Evolutionary conservation across 768 basidiomycete species (phyloP), one percentile per base, ranked within the genome.

Genomic region (Mycena crocata): DNA sequence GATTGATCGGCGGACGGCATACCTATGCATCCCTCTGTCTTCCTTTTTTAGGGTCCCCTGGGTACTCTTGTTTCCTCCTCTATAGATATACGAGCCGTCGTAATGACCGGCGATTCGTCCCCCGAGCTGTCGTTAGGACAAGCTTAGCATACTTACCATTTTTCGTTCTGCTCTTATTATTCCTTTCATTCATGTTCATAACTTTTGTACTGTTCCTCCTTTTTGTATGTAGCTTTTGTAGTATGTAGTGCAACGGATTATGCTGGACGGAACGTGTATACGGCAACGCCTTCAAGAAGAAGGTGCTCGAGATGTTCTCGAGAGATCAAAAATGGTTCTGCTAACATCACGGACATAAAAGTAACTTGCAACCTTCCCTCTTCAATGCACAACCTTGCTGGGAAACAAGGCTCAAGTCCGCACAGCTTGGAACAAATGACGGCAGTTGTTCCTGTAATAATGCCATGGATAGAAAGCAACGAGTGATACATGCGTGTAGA

Each of bases 151-250:
- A 48, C n/a, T 23, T 35, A 39, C 34, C n/a, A 51, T 21, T 57
- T 42, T 45, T 66, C 37, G 39, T 64, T 59, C 44, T 39, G 30
- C 64, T 50, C 45, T 66, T 66, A 66, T 66, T 66, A 66, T 60
- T 60, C 64, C 49, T 55, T 57, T 65, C 37, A 13, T 66, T 66
- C 58, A n/a, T 66, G 64, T 55, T 5, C 34, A 60, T 60, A 55
- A 1, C 42, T 44, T 50, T 44, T 14, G 10, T 19, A 3, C 14
- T 15, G 26, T 13, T 31, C 46, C 31, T 24, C 35, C 28, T 21
- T n/a, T 52, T 28, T 30, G 31, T 45, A 37, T 45, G 50, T 52
- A 59, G 37, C 34, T 56, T 42, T 50, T 52, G 64, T 58, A 52
- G 51, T 51, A 44, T 40, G 56, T 32, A 57, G 50, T 35, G 31